Evolutionary conservation across 176 grass and related monocot species (phyloP), one percentile per base, ranked within the genome.

Genomic region (Bolboschoenus planiculmis): DNA sequence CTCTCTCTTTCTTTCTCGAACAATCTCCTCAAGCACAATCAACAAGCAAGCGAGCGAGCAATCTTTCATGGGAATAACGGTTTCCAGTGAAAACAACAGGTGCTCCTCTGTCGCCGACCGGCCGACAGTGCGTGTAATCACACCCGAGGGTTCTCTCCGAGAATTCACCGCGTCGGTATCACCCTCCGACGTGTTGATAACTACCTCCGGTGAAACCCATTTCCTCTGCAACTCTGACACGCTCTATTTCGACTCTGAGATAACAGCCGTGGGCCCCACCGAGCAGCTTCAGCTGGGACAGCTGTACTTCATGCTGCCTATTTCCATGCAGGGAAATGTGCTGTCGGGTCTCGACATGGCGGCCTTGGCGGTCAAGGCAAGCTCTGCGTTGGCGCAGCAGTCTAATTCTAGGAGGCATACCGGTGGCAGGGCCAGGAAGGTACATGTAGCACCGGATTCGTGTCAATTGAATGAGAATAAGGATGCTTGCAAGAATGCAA

Each of bases 171-270:
- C 51, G 1, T 14, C 56, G 1, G 39, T 63, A 56, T 30, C 87
- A 4, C 85, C 84, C 7, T 74, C 92, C 4, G 55, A 87, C 65
- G 44, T 81, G 37, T 87, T 90, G 50, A 60, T 23, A 48, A 26
- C 18, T 18, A n/a, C n/a, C n/a, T 40, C 20, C 1, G 36, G 44
- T 0, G 24, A 10, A n/a, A 54, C 59, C 15, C 37, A 55, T n/a
- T 88, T 86, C 87, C 82, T 94, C 43, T 91, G 89, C 90, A 88
- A 77, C 54, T 89, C 92, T 13, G 89, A 94, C 81, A 79, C 35
- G 51, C 92, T 94, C 29, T 91, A 91, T 79, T 91, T 94, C 46
- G 82, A 88, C 82, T 48, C 83, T 14, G 11, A 16, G 53, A 65
- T 86, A 10, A 78, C 80, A 1, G 59, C 85, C 8, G 29, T 91